Conservation (phyloP, 2,329 filamentous ascomycete species). For the Aspergillus versicolor region DNA sequence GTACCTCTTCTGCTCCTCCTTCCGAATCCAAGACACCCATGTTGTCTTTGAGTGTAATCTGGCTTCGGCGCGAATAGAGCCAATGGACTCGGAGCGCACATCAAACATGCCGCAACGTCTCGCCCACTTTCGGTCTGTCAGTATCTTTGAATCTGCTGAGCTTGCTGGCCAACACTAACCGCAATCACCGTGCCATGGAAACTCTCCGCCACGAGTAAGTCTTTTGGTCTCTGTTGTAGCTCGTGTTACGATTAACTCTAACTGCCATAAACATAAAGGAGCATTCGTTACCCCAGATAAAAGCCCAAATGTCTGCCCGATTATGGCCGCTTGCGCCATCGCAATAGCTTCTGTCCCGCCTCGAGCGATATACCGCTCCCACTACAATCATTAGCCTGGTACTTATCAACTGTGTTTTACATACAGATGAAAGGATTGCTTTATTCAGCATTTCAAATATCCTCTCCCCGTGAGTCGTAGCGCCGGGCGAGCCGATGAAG, state of each 20-base stretch:
- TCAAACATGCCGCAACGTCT: conserved; percentile 7
- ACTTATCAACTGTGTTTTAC: too few species aligned
- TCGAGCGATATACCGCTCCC: not conserved
- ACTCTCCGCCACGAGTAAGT: conserved; percentile 25
- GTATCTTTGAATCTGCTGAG: too few species aligned
- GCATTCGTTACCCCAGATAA: not conserved
- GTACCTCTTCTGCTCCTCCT: conserved; percentile 24
- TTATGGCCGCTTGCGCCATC: conserved; percentile 7
- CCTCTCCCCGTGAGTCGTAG: too few species aligned
- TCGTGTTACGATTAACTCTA: not conserved
- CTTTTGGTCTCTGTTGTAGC: conserved; percentile 19
- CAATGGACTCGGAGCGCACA: not conserved
- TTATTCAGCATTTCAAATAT: too few species aligned
- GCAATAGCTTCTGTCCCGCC: not conserved
- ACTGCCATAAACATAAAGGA: too few species aligned
- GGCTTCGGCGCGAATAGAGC: too few species aligned
- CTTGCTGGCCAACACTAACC: conserved; percentile 9
- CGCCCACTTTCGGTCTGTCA: not conserved
- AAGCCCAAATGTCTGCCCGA: conserved; percentile 9
- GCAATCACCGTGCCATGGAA: conserved; percentile 30
- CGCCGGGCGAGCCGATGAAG: too few species aligned
- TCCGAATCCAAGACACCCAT: conserved; percentile 25
- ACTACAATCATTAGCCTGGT: not conserved
- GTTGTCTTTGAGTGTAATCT: conserved; percentile 3
- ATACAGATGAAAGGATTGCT: too few species aligned